phyloP scores from a whole-genome alignment of 2,329 filamentous ascomycete species.

The Colletotrichum sp. region DNA sequence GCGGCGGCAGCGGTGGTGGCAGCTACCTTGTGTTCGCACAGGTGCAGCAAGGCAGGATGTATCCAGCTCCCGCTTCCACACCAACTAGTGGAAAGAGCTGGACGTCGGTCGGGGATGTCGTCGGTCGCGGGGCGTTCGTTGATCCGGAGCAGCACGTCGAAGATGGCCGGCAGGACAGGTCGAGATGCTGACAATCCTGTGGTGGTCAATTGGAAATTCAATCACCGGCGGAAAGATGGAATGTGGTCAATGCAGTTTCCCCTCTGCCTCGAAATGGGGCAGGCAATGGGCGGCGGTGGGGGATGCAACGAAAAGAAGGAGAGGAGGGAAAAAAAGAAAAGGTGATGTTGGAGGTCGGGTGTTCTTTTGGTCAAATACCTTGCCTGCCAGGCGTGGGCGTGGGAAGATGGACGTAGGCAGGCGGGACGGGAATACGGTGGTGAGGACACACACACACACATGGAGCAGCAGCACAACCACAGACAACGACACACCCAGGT shows the following conservation, averaged over 20 bases:
- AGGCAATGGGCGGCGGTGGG: background rate
- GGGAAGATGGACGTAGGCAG: background rate
- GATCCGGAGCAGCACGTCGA: background rate
- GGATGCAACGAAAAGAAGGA: background rate
- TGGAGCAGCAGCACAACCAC: background rate
- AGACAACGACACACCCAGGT: background rate
- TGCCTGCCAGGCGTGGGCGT: background rate
- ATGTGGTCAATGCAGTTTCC: background rate
- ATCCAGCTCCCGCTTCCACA: slow-evolving; percentile 17
- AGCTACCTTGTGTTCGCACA: background rate
- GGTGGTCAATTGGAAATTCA: background rate
- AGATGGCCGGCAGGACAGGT: background rate
- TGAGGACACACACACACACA: background rate
- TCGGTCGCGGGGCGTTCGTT: slow-evolving; percentile 9
- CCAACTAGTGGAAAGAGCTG: background rate
- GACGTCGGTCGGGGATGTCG: background rate
- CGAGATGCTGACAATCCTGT: background rate
- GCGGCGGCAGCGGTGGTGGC: background rate
- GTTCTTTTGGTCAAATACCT: background rate
- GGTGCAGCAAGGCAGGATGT: background rate
- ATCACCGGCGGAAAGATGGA: background rate
- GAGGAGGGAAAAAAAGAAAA: background rate
- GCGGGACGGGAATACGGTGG: background rate
- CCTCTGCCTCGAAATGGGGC: background rate
- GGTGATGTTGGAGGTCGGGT: background rate